Conservation (phyloP, 371 early-diverging fungal species). For the Basidiobolus meristosporus region DNA sequence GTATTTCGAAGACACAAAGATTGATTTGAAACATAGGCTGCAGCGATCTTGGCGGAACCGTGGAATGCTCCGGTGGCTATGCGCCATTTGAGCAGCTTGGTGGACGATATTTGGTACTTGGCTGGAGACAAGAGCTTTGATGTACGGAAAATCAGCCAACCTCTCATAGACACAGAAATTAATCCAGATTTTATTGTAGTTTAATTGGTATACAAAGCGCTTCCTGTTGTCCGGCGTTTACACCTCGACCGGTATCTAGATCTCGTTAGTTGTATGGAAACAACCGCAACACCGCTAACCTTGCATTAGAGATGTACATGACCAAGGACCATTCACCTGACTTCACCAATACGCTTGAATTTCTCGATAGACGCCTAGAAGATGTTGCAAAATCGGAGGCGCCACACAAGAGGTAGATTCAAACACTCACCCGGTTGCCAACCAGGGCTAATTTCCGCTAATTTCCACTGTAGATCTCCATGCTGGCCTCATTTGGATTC, state of each 20-base stretch:
- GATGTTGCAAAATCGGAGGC: slow-evolving; percentile 40
- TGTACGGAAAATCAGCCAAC: slow-evolving; percentile 16
- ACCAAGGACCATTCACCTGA: slow-evolving; percentile 60
- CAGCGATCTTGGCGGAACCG: slow-evolving; percentile 65
- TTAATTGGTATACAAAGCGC: slow-evolving; percentile 78
- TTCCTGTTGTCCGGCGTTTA: slow-evolving; percentile 61
- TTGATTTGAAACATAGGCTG: slow-evolving; percentile 23
- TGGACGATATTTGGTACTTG: slow-evolving; percentile 72
- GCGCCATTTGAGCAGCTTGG: slow-evolving; percentile 40
- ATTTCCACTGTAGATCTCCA: too few species aligned
- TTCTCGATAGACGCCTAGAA: slow-evolving; percentile 55
- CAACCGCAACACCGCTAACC: too few species aligned
- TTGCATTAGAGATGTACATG: slow-evolving; percentile 55
- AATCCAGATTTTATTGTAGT: slow-evolving; percentile 13
- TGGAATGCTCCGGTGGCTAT: slow-evolving; percentile 48
- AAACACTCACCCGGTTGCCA: slow-evolving; percentile 20
- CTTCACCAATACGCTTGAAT: slow-evolving; percentile 44
- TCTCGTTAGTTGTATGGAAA: too few species aligned
- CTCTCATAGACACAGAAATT: not conserved
- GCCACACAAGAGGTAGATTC: slow-evolving; percentile 21
- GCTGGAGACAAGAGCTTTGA: slow-evolving; percentile 72
- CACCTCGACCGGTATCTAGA: slow-evolving; percentile 31
- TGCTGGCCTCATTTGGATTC: too few species aligned
- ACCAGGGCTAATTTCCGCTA: too few species aligned
- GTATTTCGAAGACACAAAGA: not conserved